A percentile compares a stretch with the other conserved stretches of the same genome.
Evolutionary conservation across 2,329 filamentous ascomycete species (phyloP).

Genomic region (Arthroderma uncinatum): DNA sequence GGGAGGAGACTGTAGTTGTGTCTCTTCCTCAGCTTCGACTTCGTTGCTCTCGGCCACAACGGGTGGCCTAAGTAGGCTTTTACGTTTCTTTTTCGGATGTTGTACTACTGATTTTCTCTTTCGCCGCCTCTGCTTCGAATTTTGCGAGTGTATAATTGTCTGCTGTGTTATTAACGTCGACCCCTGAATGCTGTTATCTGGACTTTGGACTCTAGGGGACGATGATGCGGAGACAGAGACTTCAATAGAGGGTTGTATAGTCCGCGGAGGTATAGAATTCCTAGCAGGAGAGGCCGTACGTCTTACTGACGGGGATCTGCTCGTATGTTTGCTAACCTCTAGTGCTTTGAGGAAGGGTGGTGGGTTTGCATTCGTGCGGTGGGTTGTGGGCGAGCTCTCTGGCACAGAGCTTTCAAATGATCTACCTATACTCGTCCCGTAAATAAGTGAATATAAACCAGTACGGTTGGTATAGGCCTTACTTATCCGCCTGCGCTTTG

Average conservation of each 20-base stretch:
- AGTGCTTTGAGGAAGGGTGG: neutral
- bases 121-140: slow-evolving; percentile 4
- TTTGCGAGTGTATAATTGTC: neutral
- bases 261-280: neutral
- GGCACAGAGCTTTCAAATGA: neutral
- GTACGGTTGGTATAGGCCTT: neutral
- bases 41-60: neutral
- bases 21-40: neutral
- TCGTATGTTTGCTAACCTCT: neutral
- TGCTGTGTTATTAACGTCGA: neutral
- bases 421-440: neutral
- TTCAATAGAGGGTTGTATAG: neutral
- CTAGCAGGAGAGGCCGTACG: neutral
- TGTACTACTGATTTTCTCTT: slow-evolving; percentile 14
- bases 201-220: neutral
- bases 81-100: slow-evolving; percentile 9
- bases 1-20: neutral
- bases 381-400: neutral
- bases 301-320: neutral
- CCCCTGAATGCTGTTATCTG: neutral
- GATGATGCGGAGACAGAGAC: neutral
- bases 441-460: neutral
- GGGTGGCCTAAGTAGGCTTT: slow-evolving; percentile 6
- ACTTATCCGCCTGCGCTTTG: slow-evolving; percentile 15
- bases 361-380: neutral